phyloP scores from a whole-genome alignment of 192 early-diverging fungal species.

The Coemansia sp. region DNA sequence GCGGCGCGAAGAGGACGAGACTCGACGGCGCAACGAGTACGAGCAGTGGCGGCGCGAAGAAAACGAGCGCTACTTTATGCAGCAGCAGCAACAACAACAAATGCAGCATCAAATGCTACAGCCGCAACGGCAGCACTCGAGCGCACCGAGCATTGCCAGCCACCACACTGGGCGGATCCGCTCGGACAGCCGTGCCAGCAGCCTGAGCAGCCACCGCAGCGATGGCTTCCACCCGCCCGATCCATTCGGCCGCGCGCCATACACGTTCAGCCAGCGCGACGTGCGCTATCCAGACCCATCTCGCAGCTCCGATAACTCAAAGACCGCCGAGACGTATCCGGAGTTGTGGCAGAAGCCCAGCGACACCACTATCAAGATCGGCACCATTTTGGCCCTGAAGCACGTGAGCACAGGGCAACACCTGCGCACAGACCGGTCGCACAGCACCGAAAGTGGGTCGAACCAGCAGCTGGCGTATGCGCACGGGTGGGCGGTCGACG shows the following conservation, averaged over 20 bases:
- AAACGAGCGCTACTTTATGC: constrained; percentile 1
- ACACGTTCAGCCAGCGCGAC: constrained; percentile 32
- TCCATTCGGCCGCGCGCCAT: constrained; percentile 29
- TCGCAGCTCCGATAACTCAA: constrained; percentile 40
- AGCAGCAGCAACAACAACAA: neutral
- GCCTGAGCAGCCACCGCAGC: constrained; percentile 18
- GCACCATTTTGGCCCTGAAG: constrained; percentile 56
- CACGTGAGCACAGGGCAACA: constrained; percentile 57
- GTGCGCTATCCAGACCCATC: constrained; percentile 31
- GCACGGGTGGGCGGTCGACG: constrained; percentile 42
- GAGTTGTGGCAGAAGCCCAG: constrained; percentile 36
- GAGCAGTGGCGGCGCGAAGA: constrained; percentile 28
- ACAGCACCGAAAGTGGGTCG: constrained; percentile 50
- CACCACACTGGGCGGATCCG: constrained; percentile 12
- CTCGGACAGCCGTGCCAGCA: constrained; percentile 22
- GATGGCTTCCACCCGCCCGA: constrained; percentile 37
- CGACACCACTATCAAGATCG: constrained; percentile 50
- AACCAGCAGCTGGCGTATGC: constrained; percentile 59
- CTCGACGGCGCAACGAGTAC: constrained; percentile 21
- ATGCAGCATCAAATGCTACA: constrained; percentile 2
- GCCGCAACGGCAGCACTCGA: constrained; percentile 9
- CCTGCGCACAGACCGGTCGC: constrained; percentile 49
- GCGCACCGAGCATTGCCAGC: constrained; percentile 3
- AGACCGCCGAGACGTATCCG: constrained; percentile 40
- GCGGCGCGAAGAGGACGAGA: constrained; percentile 35